Conservation (phyloP, 306 rosid genomes). For the Castanopsis chinensis region DNA sequence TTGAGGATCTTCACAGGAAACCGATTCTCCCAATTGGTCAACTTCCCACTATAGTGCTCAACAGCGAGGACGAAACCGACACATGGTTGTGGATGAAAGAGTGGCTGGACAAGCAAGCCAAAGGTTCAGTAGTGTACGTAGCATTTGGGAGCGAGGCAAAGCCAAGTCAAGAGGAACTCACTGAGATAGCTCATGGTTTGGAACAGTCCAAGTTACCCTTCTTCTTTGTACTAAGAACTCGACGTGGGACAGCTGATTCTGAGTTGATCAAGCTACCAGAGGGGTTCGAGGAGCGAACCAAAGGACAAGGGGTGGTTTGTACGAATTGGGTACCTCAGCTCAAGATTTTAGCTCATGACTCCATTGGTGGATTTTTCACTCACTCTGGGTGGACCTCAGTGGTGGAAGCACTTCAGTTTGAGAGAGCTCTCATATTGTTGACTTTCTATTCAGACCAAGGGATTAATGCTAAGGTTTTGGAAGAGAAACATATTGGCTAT, state of each 20-base stretch:
- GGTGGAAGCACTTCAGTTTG: constrained; percentile 25
- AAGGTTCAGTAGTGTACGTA: constrained; percentile 47
- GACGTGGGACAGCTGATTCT: no score
- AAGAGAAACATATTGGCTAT: constrained; percentile 27
- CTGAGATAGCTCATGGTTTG: constrained; percentile 48
- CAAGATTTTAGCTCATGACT: constrained; percentile 47
- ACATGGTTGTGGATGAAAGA: neutral
- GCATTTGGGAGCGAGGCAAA: constrained; percentile 53
- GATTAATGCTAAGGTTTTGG: constrained; percentile 19
- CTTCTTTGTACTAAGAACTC: constrained; percentile 55
- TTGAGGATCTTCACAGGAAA: no score
- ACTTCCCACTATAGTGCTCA: constrained; percentile 28
- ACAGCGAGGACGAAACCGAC: constrained; percentile 23
- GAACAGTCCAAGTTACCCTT: constrained; percentile 51
- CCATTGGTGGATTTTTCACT: constrained; percentile 49
- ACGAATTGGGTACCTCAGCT: constrained; percentile 55
- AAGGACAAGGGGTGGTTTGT: constrained; percentile 43
- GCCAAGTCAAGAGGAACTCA: constrained; percentile 19
- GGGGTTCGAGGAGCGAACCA: constrained; percentile 47
- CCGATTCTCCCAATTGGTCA: constrained; percentile 20
- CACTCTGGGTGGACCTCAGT: constrained; percentile 57
- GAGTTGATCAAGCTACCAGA: constrained; percentile 37
- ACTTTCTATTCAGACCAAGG: constrained; percentile 24
- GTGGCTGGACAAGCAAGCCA: constrained; percentile 26
- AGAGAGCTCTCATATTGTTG: constrained; percentile 13